Base-by-base conservation (phyloP, 2,329 filamentous ascomycete species). In the Colletotrichum coccodes region DNA sequence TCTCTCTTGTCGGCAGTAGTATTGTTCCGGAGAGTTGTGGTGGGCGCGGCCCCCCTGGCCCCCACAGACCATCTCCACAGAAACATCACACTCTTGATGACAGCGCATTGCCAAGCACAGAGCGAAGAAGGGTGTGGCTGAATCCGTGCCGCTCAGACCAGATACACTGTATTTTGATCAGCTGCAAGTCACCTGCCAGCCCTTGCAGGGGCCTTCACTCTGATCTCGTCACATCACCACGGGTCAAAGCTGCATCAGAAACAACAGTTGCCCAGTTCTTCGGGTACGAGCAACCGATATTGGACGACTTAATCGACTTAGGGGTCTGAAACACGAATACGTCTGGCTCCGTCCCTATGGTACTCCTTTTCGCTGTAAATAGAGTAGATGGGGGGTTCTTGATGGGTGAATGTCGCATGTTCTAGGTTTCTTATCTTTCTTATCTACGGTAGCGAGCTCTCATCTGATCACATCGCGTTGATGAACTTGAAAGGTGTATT, bases 171-270 rank as follows among this genome's bases (percentile, higher is more conserved):
- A 58, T 40, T 53, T 50, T 63, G n/a, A 14, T 26, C 2, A 21
- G 36, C 60, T 64, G 46, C 36, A 64, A 36, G 60, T 68, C 60
- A 54, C 60, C 60, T 68, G 52, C 50, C 30, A 66, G 52, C 40
- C 38, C 34, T 60, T 56, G 58, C 64, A 63, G 34, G 64, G 50
- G 38, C 58, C 58, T 52, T 44, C 16, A 21, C 60, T 40, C 26
- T 34, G 34, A 53, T 32, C 46, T 28, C 60, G 64, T 59, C 60
- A 47, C 60, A 68, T 64, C 60, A 49, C 64, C 28, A 53, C 40
- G 46, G 53, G 53, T 47, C 46, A 30, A 49, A 47, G 53, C 53
- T 54, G 34, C 40, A 26, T 52, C 42, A 32, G 36, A 63, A 59
- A 57, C 50, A 52, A 44, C 38, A 49, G 50, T 44, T 36, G 42